Base-by-base conservation (phyloP, 495 filamentous ascomycete genomes). In the Hypoxylon fuscum region DNA sequence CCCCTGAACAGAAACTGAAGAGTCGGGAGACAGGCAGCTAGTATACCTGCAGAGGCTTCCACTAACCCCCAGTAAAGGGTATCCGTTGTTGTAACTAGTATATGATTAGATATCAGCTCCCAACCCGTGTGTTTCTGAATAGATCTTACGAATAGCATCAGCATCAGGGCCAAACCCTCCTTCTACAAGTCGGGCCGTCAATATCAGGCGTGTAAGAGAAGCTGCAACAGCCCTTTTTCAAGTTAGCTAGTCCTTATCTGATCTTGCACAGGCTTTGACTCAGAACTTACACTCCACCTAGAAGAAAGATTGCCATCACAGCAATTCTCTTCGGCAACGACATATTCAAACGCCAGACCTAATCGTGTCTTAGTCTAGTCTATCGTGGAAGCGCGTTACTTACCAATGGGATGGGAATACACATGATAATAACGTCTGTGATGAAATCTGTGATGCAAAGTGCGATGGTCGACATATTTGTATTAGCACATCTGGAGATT, bases 291-390 rank as follows among this genome's bases (percentile, higher is more conserved):
- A 46, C 29, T 34, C 18, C 18, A 2, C 60, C 60, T 11, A 64
- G 38, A 10, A 58, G 40, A 15, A 64, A 64, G 6, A 64, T 29
- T 10, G 45, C 54, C 11, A 4, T 50, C 14, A 42, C 48, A 5
- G 45, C 43, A 14, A 64, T 5, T 35, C n/a, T 58, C 58, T 22
- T 46, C 58, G 2, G n/a, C 21, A 5, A 35, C 27, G 60, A 35
- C 5, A 57, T 21, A 15, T 58, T 58, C 38, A 58, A 35, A 5
- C 60, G 52, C 52, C 53, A 57, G 31, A 64, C 41, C 60, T 64
- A 50, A 14, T 18, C 15, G 27, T 10, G n/a, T 7, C 2, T 32
- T 20, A 43, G 18, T 35, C 32, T 6, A 35, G 4, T 35, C 12
- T 35, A 2, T 10, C 5, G 32, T 8, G 32, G 12, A 6, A 35